Percentiles rank a stretch among this genome's conserved stretches.
phyloP scores from a whole-genome alignment of 2,329 filamentous ascomycete species.

The Fusarium guadeloupense region DNA sequence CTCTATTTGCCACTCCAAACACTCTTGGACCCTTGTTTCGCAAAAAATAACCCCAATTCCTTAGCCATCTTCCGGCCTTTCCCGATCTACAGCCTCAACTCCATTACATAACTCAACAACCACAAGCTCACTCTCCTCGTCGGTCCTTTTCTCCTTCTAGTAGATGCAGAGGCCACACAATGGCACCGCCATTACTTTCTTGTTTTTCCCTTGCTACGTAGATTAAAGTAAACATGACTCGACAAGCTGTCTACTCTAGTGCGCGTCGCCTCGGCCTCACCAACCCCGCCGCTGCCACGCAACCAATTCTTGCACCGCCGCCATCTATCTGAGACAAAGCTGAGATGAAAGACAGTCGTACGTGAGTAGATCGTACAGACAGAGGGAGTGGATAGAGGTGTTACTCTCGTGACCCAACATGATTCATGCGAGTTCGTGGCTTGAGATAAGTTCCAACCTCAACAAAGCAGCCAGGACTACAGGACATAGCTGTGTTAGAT shows the following conservation, averaged over 20 bases:
- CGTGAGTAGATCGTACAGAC: too few relatives aligned
- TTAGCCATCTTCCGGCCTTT: conserved; percentile 15
- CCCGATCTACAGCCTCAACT: conserved; percentile 2
- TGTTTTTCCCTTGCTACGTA: conserved; percentile 50
- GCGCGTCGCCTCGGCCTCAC: conserved; percentile 47
- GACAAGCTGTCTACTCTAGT: conserved; percentile 15
- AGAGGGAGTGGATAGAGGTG: too few relatives aligned
- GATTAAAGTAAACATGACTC: conserved; percentile 49
- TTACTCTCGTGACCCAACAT: too few relatives aligned
- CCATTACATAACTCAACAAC: conserved; percentile 35
- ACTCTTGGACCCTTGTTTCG: conserved; percentile 26
- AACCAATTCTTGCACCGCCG: not conserved
- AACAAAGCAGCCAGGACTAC: too few relatives aligned
- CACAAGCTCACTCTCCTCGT: conserved; percentile 9
- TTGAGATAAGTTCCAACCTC: too few relatives aligned
- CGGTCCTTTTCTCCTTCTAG: conserved; percentile 53
- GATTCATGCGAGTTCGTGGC: too few relatives aligned
- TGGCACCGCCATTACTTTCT: conserved; percentile 57
- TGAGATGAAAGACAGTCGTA: too few relatives aligned
- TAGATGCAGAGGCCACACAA: conserved; percentile 59
- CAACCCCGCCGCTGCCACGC: conserved; percentile 54
- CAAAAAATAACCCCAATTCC: not conserved
- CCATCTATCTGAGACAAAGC: not conserved
- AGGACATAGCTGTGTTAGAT: too few relatives aligned
- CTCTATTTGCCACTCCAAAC: conserved; percentile 1